phyloP scores from a whole-genome alignment of 441 rosid genomes.

The Raphanus hybrid region DNA sequence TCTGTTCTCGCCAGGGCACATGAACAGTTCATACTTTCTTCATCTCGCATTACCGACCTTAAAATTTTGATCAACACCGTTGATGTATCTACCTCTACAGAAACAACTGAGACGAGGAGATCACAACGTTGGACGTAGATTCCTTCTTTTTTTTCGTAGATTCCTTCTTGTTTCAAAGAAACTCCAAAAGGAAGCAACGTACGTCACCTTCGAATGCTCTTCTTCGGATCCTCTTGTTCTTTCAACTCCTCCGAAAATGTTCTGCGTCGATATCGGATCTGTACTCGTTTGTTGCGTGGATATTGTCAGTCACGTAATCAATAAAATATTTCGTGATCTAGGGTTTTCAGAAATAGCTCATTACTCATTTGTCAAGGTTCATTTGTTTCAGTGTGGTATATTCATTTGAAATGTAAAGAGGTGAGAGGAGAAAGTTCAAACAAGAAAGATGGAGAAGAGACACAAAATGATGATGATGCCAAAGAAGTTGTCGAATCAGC shows the following conservation, averaged over 20 bases:
- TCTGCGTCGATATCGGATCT: no score
- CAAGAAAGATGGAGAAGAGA: slow-evolving; percentile 42
- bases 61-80: background rate
- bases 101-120: slow-evolving; percentile 27
- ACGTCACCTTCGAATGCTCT: slow-evolving; percentile 74
- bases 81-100: slow-evolving; percentile 11
- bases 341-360: background rate
- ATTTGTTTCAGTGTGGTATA: slow-evolving; percentile 31
- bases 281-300: background rate
- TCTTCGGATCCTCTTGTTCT: slow-evolving; percentile 85
- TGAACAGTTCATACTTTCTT: slow-evolving; percentile 36
- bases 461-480: slow-evolving; percentile 49
- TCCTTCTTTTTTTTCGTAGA: slow-evolving; percentile 57
- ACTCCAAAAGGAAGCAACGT: slow-evolving; percentile 37
- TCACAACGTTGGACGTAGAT: slow-evolving; percentile 49
- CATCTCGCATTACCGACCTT: slow-evolving; percentile 17
- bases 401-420: slow-evolving; percentile 77
- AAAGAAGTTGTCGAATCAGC: slow-evolving; percentile 27
- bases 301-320: background rate
- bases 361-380: background rate
- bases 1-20: slow-evolving; percentile 23
- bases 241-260: slow-evolving; percentile 68
- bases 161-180: slow-evolving; percentile 65
- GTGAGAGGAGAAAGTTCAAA: slow-evolving; percentile 30
- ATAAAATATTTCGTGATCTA: background rate